Base-by-base conservation (phyloP, 345 rosid genomes). In the Salix purpurea region DNA sequence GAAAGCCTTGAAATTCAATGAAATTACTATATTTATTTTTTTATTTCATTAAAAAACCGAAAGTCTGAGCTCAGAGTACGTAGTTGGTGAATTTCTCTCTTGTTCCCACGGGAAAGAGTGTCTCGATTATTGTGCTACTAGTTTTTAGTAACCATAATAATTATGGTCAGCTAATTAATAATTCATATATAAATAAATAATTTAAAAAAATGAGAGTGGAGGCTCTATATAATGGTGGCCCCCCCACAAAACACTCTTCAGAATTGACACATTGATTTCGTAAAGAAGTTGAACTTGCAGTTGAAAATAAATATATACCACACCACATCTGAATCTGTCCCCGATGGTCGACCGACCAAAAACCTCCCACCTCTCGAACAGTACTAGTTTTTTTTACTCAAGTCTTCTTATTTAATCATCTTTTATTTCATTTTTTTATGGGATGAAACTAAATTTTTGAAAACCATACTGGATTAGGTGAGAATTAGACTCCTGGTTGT, bases 41-140 rank as follows among this genome's bases (percentile, higher is more conserved):
- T 36, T 36, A 36, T 24, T 26, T 68, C 37, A 34, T 68, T 28
- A 1, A 24, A 61, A 36, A 75, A 32, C 28, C 42, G 44, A 28
- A 28, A 39, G 75, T 26, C 67, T 40, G 66, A 64, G 48, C 69
- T 13, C 24, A 40, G 42, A 64, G 74, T 61, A 75, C 75, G 64
- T 76, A 64, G 79, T 78, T 62, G 81, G 81, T 83, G 80, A 72
- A 44, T 37, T 67, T 65, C 54, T 61, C 44, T 76, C 75, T 65
- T 32, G 74, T 74, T 83, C 72, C 71, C 74, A 77, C 64, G 50
- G 46, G 64, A 73, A 36, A 62, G 44, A 62, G 58, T 73, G 74
- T 56, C 84, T 77, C 83, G 76, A 78, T 76, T 78, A 71, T 83
- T 73, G 75, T 26, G 54, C 42, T 4, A 16, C n/a, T 54, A 10